These are phyloP conservation scores for Warburgia ugandensis DNA, from an alignment of 164 flowering plant genomes.

Conservation along the genomic window DNA sequence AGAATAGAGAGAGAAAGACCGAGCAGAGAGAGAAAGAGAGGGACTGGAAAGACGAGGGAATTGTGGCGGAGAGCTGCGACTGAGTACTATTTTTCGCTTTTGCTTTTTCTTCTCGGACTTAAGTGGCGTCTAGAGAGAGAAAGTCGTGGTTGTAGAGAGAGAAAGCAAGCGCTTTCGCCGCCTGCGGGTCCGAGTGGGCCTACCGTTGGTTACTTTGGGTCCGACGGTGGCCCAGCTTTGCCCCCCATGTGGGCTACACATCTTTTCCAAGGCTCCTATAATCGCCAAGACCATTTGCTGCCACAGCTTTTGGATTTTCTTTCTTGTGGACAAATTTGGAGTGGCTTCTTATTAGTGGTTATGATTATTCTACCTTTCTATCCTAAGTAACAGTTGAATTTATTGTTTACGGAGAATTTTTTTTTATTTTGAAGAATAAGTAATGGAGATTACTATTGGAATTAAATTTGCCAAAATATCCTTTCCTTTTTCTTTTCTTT, in stretches of 20 bases:
- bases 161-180: conserved; percentile 1
- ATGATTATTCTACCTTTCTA: neutral
- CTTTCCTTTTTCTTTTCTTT: too few species aligned
- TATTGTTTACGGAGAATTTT: too few species aligned
- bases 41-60: conserved; percentile 16
- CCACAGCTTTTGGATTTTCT: neutral
- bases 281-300: neutral
- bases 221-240: conserved; percentile 17
- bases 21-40: too few species aligned
- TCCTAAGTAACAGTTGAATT: neutral
- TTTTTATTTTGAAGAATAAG: too few species aligned
- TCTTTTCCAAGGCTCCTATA: conserved; percentile 12
- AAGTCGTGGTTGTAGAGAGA: neutral
- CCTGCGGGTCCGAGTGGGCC: conserved; percentile 7
- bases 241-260: conserved; percentile 20
- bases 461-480: too few species aligned
- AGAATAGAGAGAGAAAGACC: too few species aligned
- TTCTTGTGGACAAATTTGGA: neutral
- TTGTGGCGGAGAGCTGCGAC: conserved; percentile 2
- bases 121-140: neutral
- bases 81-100: conserved; percentile 7
- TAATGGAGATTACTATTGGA: too few species aligned
- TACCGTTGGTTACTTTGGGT: neutral
- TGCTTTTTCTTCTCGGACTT: conserved; percentile 7
- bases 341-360: neutral